Conservation (phyloP, 805 yeast genomes). For the Lipomyces kockii region DNA sequence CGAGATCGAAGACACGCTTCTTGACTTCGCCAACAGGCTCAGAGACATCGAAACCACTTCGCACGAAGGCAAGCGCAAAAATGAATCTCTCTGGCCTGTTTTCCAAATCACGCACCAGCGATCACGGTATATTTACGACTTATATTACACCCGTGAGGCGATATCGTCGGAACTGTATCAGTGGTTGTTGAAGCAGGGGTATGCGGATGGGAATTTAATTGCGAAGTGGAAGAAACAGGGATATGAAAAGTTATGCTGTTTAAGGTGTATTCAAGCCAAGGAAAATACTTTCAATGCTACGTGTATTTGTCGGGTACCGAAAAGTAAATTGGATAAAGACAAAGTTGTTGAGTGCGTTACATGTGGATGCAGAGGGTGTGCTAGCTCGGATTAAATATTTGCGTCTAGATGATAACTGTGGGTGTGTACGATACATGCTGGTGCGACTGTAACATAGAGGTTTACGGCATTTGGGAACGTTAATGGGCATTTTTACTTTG, state of each 20-base stretch:
- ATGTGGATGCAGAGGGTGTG: constrained; percentile 87
- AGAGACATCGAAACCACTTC: constrained; percentile 51
- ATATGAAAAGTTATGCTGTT: constrained; percentile 83
- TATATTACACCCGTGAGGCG: constrained; percentile 70
- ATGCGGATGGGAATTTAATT: constrained; percentile 70
- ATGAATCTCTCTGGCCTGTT: constrained; percentile 71
- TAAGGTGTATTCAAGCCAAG: constrained; percentile 68
- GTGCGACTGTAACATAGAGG: neutral
- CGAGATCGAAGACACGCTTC: constrained; percentile 67
- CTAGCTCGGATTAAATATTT: constrained; percentile 63
- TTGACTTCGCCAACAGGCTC: constrained; percentile 61
- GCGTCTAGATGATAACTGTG: neutral
- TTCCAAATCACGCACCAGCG: constrained; percentile 72
- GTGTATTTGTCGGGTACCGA: constrained; percentile 87
- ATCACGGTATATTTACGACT: constrained; percentile 73
- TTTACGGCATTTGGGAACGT: neutral
- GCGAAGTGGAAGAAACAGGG: constrained; percentile 88
- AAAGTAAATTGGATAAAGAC: constrained; percentile 51
- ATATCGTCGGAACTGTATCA: constrained; percentile 71
- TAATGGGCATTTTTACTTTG: neutral
- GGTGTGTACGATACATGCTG: neutral
- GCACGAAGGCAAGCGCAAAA: constrained; percentile 55
- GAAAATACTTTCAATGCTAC: constrained; percentile 69
- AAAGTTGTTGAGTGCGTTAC: constrained; percentile 63
- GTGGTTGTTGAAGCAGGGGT: constrained; percentile 70